These are phyloP conservation scores for Quercus phellos DNA, from an alignment of 331 rosid species.

Conservation along the genomic window DNA sequence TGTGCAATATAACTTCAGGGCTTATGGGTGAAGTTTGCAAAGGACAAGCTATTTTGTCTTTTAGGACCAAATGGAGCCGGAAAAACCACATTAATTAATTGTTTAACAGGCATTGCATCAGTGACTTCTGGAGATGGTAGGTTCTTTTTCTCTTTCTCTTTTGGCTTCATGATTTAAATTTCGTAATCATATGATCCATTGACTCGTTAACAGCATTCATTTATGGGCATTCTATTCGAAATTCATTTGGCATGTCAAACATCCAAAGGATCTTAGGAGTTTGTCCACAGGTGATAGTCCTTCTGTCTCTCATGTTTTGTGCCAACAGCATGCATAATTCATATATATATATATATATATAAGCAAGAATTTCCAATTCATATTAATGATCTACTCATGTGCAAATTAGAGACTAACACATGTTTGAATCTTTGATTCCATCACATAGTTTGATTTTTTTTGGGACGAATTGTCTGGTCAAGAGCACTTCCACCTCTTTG, in stretches of 20 bases:
- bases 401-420: neutral
- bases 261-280: slow-evolving; percentile 74
- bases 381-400: neutral
- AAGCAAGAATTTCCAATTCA: neutral
- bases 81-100: slow-evolving; percentile 72
- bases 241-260: slow-evolving; percentile 65
- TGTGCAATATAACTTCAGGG: slow-evolving; percentile 53
- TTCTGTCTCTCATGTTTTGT: slow-evolving; percentile 5
- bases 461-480: slow-evolving; percentile 81
- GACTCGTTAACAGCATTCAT: slow-evolving; percentile 50
- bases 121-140: slow-evolving; percentile 83
- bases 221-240: slow-evolving; percentile 65
- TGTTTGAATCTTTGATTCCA: slow-evolving; percentile 8
- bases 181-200: slow-evolving; percentile 1
- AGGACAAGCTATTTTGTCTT: slow-evolving; percentile 82
- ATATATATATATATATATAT: neutral
- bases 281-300: slow-evolving; percentile 75
- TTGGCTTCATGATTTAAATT: neutral
- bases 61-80: slow-evolving; percentile 97
- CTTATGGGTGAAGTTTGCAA: slow-evolving; percentile 76
- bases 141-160: neutral
- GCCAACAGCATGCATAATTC: neutral
- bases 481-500: slow-evolving; percentile 83
- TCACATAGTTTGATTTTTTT: slow-evolving; percentile 67
- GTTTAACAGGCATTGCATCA: slow-evolving; percentile 87